Base-by-base conservation (phyloP, 2,329 filamentous ascomycete species). In the Raffaelea albimanens region DNA sequence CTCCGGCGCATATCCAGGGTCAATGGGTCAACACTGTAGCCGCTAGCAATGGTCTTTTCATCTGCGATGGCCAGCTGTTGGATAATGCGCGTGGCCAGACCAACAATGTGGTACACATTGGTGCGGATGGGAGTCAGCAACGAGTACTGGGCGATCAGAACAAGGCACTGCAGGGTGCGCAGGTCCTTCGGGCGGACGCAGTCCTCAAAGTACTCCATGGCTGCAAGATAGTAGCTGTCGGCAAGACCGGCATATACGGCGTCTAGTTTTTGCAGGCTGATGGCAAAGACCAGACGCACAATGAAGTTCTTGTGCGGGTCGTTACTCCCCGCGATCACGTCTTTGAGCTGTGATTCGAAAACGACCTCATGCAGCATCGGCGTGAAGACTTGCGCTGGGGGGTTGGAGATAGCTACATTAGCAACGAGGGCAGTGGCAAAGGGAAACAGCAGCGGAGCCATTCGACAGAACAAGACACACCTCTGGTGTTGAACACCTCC, bases 151-250 rank as follows among this genome's bases (percentile, higher is more conserved):
- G 82, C 88, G 56, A 97, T 85, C 16, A 98, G 68, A 3, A 85
- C 77, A 47, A 96, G 81, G 57, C 91, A 96, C 65, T 97, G 93
- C 16, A 97, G 69, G 0, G 93, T 94, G 58, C 83, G 90, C 14
- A 98, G 69, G 61, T 97, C 87, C 72, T 95, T 95, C n/a, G 84
- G 82, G 46, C 83, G 82, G 47, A 97, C 76, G 11, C 94, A 82
- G 3, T 81, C 80, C 62, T 96, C 87, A 52, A 97, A 81, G 57
- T 83, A 83, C 52, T 83, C 81, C 68, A 97, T 82, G 5, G 91
- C 91, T 21, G 90, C 86, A 20, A 96, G 75, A 59, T 96, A 97
- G 67, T 95, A 97, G 61, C 88, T 90, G 65, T 97, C 91, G 25
- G 93, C 91, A 23, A 97, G 71, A 21, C 90, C 90, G n/a, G 90